Conservation (phyloP, 805 yeast species). For the Barnettozyma populi region DNA sequence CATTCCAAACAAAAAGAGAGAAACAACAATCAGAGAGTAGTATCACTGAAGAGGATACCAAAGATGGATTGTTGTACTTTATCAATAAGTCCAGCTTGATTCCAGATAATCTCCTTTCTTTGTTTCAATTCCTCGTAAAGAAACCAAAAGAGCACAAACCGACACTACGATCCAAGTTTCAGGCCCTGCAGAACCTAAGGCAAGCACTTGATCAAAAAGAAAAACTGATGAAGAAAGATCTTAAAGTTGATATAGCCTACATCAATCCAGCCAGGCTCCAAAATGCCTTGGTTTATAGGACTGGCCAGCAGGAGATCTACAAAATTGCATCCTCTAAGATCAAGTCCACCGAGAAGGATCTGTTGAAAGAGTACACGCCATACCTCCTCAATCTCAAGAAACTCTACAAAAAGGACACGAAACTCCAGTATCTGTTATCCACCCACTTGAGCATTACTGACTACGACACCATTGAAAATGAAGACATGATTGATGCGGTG, state of each 20-base stretch:
- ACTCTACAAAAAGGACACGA: constrained; percentile 45
- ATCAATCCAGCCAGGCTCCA: constrained; percentile 20
- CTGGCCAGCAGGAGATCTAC: constrained; percentile 45
- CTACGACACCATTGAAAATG: constrained; percentile 39
- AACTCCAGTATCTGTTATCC: constrained; percentile 42
- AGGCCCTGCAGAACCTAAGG: constrained; percentile 52
- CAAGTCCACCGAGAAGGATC: constrained; percentile 44
- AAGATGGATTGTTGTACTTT: constrained; percentile 31
- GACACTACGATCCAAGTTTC: constrained; percentile 48
- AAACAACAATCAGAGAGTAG: not conserved
- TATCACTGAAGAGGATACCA: constrained; percentile 12
- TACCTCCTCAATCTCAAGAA: constrained; percentile 45
- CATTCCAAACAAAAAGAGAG: constrained; percentile 21
- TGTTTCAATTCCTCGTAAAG: constrained; percentile 27
- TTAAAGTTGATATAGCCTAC: constrained; percentile 2
- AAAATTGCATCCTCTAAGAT: constrained; percentile 38
- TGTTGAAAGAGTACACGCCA: constrained; percentile 38
- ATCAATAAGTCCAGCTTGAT: constrained; percentile 23
- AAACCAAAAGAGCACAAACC: constrained; percentile 33
- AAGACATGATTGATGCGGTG: constrained; percentile 35
- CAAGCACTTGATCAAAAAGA: constrained; percentile 49
- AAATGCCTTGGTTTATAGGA: constrained; percentile 39
- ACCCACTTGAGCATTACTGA: constrained; percentile 42
- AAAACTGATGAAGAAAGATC: constrained; percentile 17
- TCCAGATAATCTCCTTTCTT: constrained; percentile 23